phyloP scores from a whole-genome alignment of 2,329 filamentous ascomycete species.

The Clonostachys rhizophaga region DNA sequence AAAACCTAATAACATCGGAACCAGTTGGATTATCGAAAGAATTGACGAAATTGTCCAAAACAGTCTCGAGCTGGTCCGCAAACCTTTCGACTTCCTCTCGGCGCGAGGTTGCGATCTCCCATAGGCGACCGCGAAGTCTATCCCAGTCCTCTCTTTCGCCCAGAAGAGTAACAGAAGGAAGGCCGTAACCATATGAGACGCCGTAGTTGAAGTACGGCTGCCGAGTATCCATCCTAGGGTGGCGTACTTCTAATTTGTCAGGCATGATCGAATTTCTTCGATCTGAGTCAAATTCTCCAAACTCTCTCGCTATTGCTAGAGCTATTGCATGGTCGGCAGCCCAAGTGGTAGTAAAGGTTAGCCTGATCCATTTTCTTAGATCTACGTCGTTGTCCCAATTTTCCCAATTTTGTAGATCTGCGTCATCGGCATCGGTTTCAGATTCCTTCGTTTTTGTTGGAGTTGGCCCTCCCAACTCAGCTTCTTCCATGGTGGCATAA shows the following conservation, averaged over 20 bases:
- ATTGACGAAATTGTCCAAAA: slow-evolving; percentile 28
- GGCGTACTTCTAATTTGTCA: no score
- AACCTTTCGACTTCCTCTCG: slow-evolving; percentile 22
- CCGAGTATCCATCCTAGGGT: no score
- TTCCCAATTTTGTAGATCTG: no score
- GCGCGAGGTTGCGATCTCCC: slow-evolving; percentile 14
- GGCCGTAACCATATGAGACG: slow-evolving; percentile 29
- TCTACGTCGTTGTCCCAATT: slow-evolving; percentile 25
- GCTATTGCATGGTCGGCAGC: slow-evolving; percentile 33
- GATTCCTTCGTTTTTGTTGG: no score
- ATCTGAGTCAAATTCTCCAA: no score
- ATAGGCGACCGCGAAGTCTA: slow-evolving; percentile 18
- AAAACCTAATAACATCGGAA: slow-evolving; percentile 24
- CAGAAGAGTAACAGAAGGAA: slow-evolving; percentile 46
- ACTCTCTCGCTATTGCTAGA: slow-evolving; percentile 42
- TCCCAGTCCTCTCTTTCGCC: slow-evolving; percentile 41
- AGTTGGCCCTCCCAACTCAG: no score
- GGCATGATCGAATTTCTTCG: no score
- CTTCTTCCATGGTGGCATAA: background rate
- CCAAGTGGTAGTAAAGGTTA: slow-evolving; percentile 44
- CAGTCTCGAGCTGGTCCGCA: slow-evolving; percentile 22
- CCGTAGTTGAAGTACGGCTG: slow-evolving; percentile 40
- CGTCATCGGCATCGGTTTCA: no score
- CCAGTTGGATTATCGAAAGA: slow-evolving; percentile 22
- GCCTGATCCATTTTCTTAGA: slow-evolving; percentile 42